Base-by-base conservation (phyloP, 306 rosid species). In the Crotalaria pallida region DNA sequence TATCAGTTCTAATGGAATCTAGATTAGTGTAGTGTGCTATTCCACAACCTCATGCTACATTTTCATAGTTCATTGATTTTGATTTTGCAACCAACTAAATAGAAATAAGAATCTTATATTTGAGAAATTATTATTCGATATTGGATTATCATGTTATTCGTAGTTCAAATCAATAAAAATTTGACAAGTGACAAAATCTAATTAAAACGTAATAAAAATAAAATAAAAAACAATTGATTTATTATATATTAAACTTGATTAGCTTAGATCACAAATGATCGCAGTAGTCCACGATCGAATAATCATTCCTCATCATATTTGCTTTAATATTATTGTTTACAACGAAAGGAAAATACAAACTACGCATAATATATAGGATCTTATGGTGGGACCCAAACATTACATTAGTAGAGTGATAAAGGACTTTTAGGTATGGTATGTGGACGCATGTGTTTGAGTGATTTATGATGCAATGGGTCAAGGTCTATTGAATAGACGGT, bases 401-500 rank as follows among this genome's bases (percentile, higher is more conserved):
- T 44, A 10, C 51, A 11, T 44, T 44, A 10, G 24, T 36, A 36
- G 73, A 22, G 51, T 48, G 36, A 21, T 68, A n/a, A 12, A 50
- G 24, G 51, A 52, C 52, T 52, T 52, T 68, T 68, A 21, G 73
- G 51, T 50, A 36, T 34, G 34, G 48, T 36, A 13, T 4, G 40
- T 52, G 13, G 73, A 13, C 4, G 52, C 36, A 7, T 62, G 73
- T 24, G 7, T 18, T 5, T 19, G 56, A 6, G 0, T 6, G 1
- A 18, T 22, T 78, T 45, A 9, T 50, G 38, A 51, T 50, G 2
- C 44, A 72, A 76, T 59, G 65, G 58, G 65, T 16, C 36, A 22
- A 58, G 23, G 58, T 29, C 24, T 3, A 45, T 17, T 31, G 47
- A 33, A 38, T 75, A 21, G 72, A 80, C 71, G 81, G 75, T 52